Base-by-base conservation (phyloP, 371 early-diverging fungal species). In the Mucor ambiguus region DNA sequence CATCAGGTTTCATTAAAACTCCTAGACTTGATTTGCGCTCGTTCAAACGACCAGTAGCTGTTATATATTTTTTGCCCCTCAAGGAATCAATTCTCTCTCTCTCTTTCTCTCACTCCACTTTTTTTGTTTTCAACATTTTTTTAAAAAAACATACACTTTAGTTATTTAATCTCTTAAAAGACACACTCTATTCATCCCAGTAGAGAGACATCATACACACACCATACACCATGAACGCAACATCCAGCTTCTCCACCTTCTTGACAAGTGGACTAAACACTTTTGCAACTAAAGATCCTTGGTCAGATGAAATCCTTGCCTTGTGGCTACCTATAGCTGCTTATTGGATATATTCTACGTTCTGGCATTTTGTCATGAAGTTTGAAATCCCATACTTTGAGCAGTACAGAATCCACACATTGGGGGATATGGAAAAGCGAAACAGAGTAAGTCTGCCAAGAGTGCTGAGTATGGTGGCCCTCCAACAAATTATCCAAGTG, bases 261-360 rank as follows among this genome's bases (percentile, higher is more conserved):
- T 20, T 67, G 32, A 43, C 33, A 43, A 56, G 38, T n/a, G 61
- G 67, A 4, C 26, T 67, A 55, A 20, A 67, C 12, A 37, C 66
- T 7, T 66, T 66, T 30, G 49, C 38, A 35, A 20, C 20, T 32
- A 61, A 56, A 29, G 75, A 75, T 61, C 72, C 70, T 29, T 80
- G 73, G 79, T 81, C 84, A n/a, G 85, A 85, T 68, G 84, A 87
- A 70, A 69, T 85, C n/a, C 67, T 84, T 49, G 83, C 87, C 0
- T 66, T 88, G 55, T 75, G 90, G 71, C 73, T 87, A 14, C 91
- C 93, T 4, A 68, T 91, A 61, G 74, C 82, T 6, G 79, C 83
- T 32, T 93, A 93, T 69, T 93, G 92, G 92, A 70, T 76, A 12
- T 90, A 89, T 71, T 90, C 90, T 4, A 77, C 86, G 30, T 66